Conservation (phyloP, 495 filamentous ascomycete genomes). For the Glutinoglossum americanum region DNA sequence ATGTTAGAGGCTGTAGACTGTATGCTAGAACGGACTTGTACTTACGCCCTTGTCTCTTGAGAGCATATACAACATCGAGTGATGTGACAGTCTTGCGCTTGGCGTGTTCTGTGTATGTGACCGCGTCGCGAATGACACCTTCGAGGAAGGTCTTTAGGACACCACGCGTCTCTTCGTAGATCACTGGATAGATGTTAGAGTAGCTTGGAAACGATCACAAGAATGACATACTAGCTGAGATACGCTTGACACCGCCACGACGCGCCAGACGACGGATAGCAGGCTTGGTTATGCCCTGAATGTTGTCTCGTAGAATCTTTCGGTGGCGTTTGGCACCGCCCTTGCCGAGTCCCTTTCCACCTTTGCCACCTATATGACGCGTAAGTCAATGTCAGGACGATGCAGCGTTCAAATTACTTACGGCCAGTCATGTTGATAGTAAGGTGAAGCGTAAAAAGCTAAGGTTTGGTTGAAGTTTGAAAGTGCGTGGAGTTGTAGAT, state of each 20-base stretch:
- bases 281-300: conserved; percentile 98
- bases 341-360: conserved; percentile 28
- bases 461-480: conserved; percentile 18
- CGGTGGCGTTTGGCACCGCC: conserved; percentile 45
- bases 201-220: conserved; percentile 13
- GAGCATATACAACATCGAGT: conserved; percentile 84
- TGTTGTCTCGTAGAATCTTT: conserved; percentile 31
- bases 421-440: conserved; percentile 41
- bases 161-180: conserved; percentile 99
- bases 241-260: conserved; percentile 99
- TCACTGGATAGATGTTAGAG: conserved; percentile 27
- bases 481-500: conserved; percentile 4
- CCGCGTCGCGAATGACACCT: conserved; percentile 64
- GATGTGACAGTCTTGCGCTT: conserved; percentile 97
- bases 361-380: conserved; percentile 22
- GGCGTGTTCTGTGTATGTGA: conserved; percentile 82
- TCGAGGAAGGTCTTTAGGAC: conserved; percentile 99
- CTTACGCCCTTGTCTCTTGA: conserved; percentile 76
- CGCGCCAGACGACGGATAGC: conserved; percentile 99
- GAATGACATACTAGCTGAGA: conserved; percentile 61
- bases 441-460: conserved; percentile 17
- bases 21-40: not conserved
- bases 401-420: conserved; percentile 21
- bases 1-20: not conserved
- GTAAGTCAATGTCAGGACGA: conserved; percentile 14